A percentile compares a stretch with the other conserved stretches of the same genome.
Evolutionary conservation across 495 filamentous ascomycete genomes (phyloP).

Genomic region (Aspergillus saccharolyticus): DNA sequence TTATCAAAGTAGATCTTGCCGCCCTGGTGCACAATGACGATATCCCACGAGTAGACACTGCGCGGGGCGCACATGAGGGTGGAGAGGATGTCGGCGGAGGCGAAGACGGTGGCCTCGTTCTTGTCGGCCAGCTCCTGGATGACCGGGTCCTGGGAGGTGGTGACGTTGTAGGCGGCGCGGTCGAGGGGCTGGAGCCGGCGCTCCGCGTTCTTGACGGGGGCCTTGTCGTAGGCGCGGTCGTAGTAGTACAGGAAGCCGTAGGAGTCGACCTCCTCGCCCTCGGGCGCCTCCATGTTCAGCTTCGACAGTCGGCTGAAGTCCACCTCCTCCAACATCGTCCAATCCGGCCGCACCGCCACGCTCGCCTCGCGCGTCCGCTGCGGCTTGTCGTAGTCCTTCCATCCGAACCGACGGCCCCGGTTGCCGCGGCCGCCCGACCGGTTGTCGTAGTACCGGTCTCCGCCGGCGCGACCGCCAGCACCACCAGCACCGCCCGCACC

Average conservation of each 20-base stretch:
- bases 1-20: slow-evolving; percentile 99
- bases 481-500: slow-evolving; percentile 58
- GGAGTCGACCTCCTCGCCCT: slow-evolving; percentile 88
- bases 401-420: slow-evolving; percentile 83
- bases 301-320: slow-evolving; percentile 93
- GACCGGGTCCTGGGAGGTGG: slow-evolving; percentile 88
- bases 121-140: slow-evolving; percentile 96
- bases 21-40: slow-evolving; percentile 82
- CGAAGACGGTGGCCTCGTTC: slow-evolving; percentile 94
- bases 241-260: slow-evolving; percentile 99
- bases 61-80: slow-evolving; percentile 99
- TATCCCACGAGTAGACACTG: slow-evolving; percentile 95
- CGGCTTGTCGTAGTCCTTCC: slow-evolving; percentile 99
- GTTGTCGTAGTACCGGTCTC: slow-evolving; percentile 60
- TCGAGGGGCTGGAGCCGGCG: slow-evolving; percentile 82
- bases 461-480: slow-evolving; percentile 47
- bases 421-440: slow-evolving; percentile 48
- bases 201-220: slow-evolving; percentile 80
- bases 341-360: slow-evolving; percentile 89
- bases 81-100: slow-evolving; percentile 91
- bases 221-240: slow-evolving; percentile 89
- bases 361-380: slow-evolving; percentile 92
- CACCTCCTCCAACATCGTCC: slow-evolving; percentile 95
- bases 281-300: slow-evolving; percentile 88
- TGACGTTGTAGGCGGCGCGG: slow-evolving; percentile 95